These are phyloP conservation scores for Acanthamoeba comandoni DNA, from an alignment of 208 protist genomes.

Conservation along the genomic window DNA sequence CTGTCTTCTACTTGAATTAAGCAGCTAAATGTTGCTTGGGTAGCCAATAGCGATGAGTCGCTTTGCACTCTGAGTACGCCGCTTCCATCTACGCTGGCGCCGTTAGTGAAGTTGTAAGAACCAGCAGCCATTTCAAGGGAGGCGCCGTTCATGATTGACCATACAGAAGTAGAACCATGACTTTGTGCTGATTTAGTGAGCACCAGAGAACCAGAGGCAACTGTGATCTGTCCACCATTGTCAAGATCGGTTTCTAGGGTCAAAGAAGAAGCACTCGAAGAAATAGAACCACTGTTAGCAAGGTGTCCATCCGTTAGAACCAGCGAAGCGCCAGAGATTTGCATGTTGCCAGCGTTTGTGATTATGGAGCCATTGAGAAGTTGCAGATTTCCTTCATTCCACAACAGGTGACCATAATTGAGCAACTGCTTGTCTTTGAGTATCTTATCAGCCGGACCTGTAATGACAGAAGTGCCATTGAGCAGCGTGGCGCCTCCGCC, in stretches of 20 bases:
- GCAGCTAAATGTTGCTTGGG: neutral
- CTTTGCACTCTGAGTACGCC: constrained; percentile 23
- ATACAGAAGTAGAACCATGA: neutral
- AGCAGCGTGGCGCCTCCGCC: neutral
- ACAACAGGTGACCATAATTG: neutral
- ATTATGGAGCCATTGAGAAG: constrained; percentile 30
- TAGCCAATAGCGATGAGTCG: neutral
- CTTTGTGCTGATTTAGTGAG: neutral
- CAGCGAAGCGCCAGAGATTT: neutral
- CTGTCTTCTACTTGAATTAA: constrained; percentile 17
- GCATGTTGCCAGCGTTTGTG: constrained; percentile 15
- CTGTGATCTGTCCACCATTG: constrained; percentile 32
- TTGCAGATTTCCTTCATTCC: neutral
- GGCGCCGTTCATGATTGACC: constrained; percentile 8
- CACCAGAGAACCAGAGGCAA: constrained; percentile 18
- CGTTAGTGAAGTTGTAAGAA: constrained; percentile 51
- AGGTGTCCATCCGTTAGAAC: neutral
- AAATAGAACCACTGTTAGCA: constrained; percentile 9
- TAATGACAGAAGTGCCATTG: constrained; percentile 6
- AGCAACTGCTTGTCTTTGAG: neutral
- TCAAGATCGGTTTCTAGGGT: constrained; percentile 34
- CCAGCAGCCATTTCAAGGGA: constrained; percentile 17
- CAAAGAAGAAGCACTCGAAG: no score
- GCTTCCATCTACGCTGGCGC: constrained; percentile 4
- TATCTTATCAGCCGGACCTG: neutral